Evolutionary conservation across 2,329 filamentous ascomycete species (phyloP), one percentile per base, ranked within the genome.

Genomic region (Endoconidiophora polonica): DNA sequence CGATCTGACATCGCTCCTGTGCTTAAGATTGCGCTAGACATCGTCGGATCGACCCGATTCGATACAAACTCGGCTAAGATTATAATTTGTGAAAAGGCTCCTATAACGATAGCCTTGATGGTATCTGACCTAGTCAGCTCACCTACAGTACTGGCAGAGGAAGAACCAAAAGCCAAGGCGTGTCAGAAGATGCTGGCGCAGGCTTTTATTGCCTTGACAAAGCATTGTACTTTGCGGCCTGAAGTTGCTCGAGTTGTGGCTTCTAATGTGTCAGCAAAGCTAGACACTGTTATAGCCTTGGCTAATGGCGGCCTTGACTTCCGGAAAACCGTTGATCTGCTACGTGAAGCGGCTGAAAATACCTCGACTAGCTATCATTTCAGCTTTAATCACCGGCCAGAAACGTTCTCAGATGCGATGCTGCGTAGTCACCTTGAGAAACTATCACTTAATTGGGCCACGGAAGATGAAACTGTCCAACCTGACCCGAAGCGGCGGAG

Each of bases 71-170:
- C 48, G 22, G 44, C 48, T 7, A 41, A 37, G 10, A 44, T 50
- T 5, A 49, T 53, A 9, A 38, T 49, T 12, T 22, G 46, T 9
- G 46, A 50, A 24, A 53, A 53, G 40, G 51, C 47, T 12, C 68
- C 6, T 3, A 22, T 53, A 23, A 23, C 44, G 14, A 59, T 71
- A 14, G 60, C 66, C 12, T 50, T 69, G 3, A 60, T 72, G 10
- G 71, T 68, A 46, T 62, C 61, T 18, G 68, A 72, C 29, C 57
- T 67, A 52, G 58, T 65, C 23, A 61, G 57, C 18, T 58, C 57
- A 10, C 60, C 61, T 18, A 60, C 61, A 20, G 59, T 59, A 7
- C 57, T 66, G 14, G 54, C 60, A n/a, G 55, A 59, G 6, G 50
- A 57, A 5, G 60, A 62, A 16, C 54, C 58, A 1, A 51, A 55